Evolutionary conservation across 148 eudicot species (phyloP).

Genomic region (Silene conica): DNA sequence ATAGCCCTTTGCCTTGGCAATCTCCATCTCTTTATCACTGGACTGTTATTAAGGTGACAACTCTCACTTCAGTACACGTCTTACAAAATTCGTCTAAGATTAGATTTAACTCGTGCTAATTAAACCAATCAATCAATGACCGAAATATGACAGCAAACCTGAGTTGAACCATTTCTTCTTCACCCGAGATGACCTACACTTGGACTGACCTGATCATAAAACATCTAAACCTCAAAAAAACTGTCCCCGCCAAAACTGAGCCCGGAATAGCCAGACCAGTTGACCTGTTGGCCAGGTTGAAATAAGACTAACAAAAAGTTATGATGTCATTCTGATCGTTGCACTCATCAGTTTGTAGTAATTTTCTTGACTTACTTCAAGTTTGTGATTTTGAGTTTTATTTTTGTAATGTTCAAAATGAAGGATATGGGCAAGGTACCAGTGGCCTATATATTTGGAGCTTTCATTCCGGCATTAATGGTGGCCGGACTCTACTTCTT

Average conservation of each 20-base stretch:
- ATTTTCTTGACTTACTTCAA: neutral
- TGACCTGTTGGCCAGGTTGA: too few species aligned
- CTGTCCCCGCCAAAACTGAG: too few species aligned
- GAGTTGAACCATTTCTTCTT: too few species aligned
- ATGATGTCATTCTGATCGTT: neutral
- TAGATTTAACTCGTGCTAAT: too few species aligned
- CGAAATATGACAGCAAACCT: too few species aligned
- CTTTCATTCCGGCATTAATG: conserved; percentile 43
- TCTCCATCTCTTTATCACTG: conserved; percentile 62
- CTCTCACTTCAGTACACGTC: neutral
- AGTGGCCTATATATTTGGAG: conserved; percentile 34
- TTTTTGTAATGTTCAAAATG: conserved; percentile 10
- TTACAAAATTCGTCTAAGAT: neutral
- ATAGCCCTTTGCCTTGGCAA: conserved; percentile 84
- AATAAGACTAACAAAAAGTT: too few species aligned
- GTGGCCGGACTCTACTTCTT: conserved; percentile 44
- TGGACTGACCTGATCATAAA: too few species aligned
- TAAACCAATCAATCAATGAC: too few species aligned
- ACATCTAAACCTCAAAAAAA: too few species aligned
- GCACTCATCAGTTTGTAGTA: too few species aligned
- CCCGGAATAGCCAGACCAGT: too few species aligned
- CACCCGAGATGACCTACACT: too few species aligned
- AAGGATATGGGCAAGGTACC: conserved; percentile 45
- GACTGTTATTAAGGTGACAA: conserved; percentile 68
- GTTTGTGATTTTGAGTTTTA: neutral